These are phyloP conservation scores for Blepharisma stoltei DNA, from an alignment of 73 alveolate species.

Conservation along the genomic window DNA sequence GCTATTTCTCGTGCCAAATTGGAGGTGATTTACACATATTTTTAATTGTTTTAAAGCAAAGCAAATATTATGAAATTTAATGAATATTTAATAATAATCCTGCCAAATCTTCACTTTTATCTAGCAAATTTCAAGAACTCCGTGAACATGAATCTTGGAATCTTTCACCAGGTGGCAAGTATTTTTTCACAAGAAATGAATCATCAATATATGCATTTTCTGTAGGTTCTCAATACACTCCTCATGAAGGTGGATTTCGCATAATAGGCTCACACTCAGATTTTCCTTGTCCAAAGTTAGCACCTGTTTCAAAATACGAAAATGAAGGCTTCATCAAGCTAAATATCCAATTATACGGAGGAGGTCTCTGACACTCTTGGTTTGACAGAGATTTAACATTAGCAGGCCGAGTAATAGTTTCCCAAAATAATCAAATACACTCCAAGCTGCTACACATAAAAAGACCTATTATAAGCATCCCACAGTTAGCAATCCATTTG, in stretches of 20 bases:
- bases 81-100: no score
- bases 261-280: constrained; percentile 92
- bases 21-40: no score
- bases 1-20: background rate
- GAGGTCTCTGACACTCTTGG: constrained; percentile 98
- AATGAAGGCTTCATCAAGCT: constrained; percentile 69
- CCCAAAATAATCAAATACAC: constrained; percentile 67
- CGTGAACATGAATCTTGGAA: constrained; percentile 55
- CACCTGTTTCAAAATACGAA: constrained; percentile 76
- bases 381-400: constrained; percentile 91
- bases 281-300: constrained; percentile 82
- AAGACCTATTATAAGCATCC: constrained; percentile 85
- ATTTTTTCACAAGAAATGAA: constrained; percentile 80
- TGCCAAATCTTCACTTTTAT: background rate
- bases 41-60: no score
- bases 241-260: constrained; percentile 57
- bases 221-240: constrained; percentile 66
- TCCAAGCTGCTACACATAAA: constrained; percentile 73
- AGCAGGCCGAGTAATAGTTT: constrained; percentile 88
- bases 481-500: constrained; percentile 89
- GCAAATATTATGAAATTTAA: no score
- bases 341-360: constrained; percentile 86
- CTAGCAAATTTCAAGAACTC: constrained; percentile 18
- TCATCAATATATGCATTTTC: constrained; percentile 87
- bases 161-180: constrained; percentile 75